phyloP scores from a whole-genome alignment of 225 moss, liverwort and hornwort species.

The Pseudisothecium myosuroides region DNA sequence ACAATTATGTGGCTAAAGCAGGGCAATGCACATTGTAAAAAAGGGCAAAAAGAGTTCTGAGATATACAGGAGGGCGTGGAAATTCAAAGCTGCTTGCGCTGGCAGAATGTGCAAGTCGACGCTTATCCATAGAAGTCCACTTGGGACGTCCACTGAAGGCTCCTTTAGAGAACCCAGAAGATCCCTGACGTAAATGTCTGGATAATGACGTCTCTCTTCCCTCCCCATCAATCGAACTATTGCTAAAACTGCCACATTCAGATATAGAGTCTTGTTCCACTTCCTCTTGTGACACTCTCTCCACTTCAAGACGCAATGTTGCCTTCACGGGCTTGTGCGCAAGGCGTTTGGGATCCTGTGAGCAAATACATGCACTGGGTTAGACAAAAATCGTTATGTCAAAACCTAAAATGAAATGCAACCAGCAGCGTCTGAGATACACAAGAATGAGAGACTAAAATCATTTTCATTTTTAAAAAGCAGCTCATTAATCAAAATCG shows the following conservation, averaged over 20 bases:
- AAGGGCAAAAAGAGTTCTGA: not conserved
- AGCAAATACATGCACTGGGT: not conserved
- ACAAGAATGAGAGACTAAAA: not conserved
- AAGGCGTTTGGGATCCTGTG: constrained; percentile 90
- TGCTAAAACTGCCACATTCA: constrained; percentile 91
- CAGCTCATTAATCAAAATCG: not conserved
- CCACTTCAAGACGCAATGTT: constrained; percentile 84
- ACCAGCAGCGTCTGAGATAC: not conserved
- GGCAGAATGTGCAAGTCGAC: constrained; percentile 57
- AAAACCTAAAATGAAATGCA: not conserved
- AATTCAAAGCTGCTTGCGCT: constrained; percentile 79
- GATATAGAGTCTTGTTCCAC: constrained; percentile 68
- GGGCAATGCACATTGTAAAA: not conserved
- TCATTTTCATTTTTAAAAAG: not conserved
- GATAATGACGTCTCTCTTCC: constrained; percentile 58
- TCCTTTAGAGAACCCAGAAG: constrained; percentile 42
- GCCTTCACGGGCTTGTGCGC: constrained; percentile 97
- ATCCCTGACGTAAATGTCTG: constrained; percentile 61
- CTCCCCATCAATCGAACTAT: constrained; percentile 88
- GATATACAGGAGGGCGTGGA: constrained; percentile 53
- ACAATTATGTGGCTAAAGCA: not conserved
- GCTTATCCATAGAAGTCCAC: constrained; percentile 79
- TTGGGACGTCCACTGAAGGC: constrained; percentile 74
- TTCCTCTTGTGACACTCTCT: constrained; percentile 70
- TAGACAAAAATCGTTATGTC: not conserved